phyloP scores from a whole-genome alignment of 495 filamentous ascomycete genomes.

The Talaromyces borbonicus region DNA sequence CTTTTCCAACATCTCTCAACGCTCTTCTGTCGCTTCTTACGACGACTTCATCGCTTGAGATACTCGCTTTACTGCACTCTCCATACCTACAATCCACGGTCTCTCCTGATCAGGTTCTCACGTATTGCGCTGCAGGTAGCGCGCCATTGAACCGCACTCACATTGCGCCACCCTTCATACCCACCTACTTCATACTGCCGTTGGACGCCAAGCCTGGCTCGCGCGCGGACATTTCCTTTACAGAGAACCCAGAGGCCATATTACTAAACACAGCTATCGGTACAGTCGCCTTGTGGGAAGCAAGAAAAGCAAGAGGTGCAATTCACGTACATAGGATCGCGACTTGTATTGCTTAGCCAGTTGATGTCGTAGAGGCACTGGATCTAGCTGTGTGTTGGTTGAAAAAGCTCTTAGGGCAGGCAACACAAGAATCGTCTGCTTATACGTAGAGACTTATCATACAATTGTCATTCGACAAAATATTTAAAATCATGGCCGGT shows the following conservation, averaged over 20 bases:
- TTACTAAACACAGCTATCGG: slow-evolving; percentile 14
- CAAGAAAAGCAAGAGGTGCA: slow-evolving; percentile 21
- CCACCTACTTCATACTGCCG: no score
- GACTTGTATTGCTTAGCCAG: slow-evolving; percentile 35
- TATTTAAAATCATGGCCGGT: slow-evolving; percentile 36
- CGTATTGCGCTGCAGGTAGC: no score
- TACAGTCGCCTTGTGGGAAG: slow-evolving; percentile 29
- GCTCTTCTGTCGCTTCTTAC: slow-evolving; percentile 1
- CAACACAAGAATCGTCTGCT: slow-evolving; percentile 13
- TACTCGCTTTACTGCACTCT: no score
- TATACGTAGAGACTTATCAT: slow-evolving; percentile 29
- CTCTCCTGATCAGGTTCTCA: no score
- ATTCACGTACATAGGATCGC: slow-evolving; percentile 23
- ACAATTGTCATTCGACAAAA: slow-evolving; percentile 11
- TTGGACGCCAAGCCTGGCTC: no score
- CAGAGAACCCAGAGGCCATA: no score
- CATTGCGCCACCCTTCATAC: no score
- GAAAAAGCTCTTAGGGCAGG: slow-evolving; percentile 15
- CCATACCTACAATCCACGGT: neutral
- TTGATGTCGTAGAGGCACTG: slow-evolving; percentile 33
- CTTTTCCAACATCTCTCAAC: slow-evolving; percentile 1
- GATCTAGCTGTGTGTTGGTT: slow-evolving; percentile 16
- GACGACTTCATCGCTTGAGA: no score
- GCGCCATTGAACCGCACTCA: no score
- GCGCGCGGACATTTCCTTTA: no score